Evolutionary conservation across 805 yeast genomes (phyloP), one percentile per base, ranked within the genome.

Genomic region (Lachancea nothofagi): DNA sequence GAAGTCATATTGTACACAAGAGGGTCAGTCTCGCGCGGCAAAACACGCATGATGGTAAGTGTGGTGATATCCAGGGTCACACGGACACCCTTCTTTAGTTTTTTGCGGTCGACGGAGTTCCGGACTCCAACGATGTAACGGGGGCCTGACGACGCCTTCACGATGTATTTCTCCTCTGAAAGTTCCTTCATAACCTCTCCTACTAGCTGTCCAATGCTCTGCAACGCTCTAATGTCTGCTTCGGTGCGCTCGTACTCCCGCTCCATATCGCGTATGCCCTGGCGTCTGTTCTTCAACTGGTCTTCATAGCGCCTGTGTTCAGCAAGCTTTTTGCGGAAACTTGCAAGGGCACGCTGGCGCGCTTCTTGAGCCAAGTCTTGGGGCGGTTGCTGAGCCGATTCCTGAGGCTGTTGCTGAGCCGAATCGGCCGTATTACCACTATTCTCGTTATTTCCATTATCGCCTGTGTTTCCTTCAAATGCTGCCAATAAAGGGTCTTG

Each of bases 11-110:
- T 93, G 65, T 93, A 93, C 48, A 93, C 97, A 57, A 89, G 72
- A 9, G 98, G 98, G 65, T 93, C 98, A 36, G 95, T 97, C 65
- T 93, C 98, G 57, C 98, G 78, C 13, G 98, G 98, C 53, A 93
- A 72, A 31, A 93, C 82, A 57, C 98, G 79, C 98, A 93, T 93
- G 46, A 93, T 93, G 14, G 98, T 93, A 53, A 93, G 72, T 0
- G 98, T 93, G 19, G 98, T 93, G 83, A 93, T 93, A 66, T 93
- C 98, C 53, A 93, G 71, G 12, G 98, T 93, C 33, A 93, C 98
- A 61, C 98, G 78, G 17, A 89, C 89, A 36, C 98, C 98, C 63
- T 88, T 94, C 64, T 84, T 80, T 56, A 93, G 73, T 45, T 75
- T 76, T 32, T 80, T 83, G 54, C 85, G 80, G 59, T 83, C 85